Base-by-base conservation (phyloP, 495 filamentous ascomycete species). In the Pyrenopolyporus hunteri region DNA sequence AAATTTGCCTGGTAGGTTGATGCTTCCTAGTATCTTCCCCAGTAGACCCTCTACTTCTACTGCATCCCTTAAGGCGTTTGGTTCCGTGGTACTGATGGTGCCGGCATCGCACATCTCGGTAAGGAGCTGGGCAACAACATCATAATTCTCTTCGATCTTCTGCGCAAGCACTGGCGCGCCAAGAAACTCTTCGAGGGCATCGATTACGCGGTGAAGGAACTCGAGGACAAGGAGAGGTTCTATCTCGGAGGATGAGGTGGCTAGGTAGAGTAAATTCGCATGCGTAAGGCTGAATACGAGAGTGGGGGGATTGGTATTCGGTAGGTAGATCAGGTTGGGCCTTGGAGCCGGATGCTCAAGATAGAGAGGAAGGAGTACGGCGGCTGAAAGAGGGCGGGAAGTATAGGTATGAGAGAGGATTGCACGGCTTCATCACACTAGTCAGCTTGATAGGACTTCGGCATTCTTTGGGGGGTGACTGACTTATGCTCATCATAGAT, bases 31-130 rank as follows among this genome's bases (percentile, higher is more conserved):
- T 57, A 98, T 72, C 75, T 93, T 97, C 54, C 89, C 91, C 76
- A 99, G 84, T 75, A 89, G 88, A 31, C 90, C 90, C 45, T 93
- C 89, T 8, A 93, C 90, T 68, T 97, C 91, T 0, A 99, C 91
- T 45, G 92, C 80, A 73, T 99, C 94, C 62, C 92, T 84, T 64
- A 99, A 73, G 5, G 92, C 91, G 77, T 98, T 98, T 2, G 89
- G 89, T 71, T 99, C 94, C 8, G 93, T 97, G 37, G 91, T 96
- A 69, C 83, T 89, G 9, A 97, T 82, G n/a, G 87, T 81, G 2
- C 94, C 95, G 9, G 85, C 92, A 83, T 99, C 94, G 72, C 93
- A 96, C 87, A 98, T 97, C 76, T 99, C 94, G 64, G 87, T 88
- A 22, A 98, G 80, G 6, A 99, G 76, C 74, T 98, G 95, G 13